Base-by-base conservation (phyloP, 495 filamentous ascomycete genomes). In the Neurospora sp. region DNA sequence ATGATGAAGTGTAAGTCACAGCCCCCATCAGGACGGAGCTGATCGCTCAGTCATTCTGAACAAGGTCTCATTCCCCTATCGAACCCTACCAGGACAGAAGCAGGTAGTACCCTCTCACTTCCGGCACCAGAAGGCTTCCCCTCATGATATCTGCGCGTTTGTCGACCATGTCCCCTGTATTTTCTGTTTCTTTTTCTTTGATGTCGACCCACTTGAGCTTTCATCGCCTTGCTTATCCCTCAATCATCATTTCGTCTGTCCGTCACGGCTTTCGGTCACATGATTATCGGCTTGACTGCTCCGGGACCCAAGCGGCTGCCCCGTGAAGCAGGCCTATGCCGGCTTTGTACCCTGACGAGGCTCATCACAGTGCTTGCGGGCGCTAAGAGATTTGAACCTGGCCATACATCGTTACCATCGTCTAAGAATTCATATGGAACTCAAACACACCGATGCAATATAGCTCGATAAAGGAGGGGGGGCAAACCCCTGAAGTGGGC, bases 1-100 rank as follows among this genome's bases (percentile, higher is more conserved):
- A 77, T 70, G 74, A 69, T 74, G 75, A 78, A 18, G 76, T 79
- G 76, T 73, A 79, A 77, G 74, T 78, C 74, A 77, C 75, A 59
- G 77, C 73, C 77, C 75, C 79, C 73, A 79, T 76, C 41, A 69
- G 53, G 12, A 66, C 27, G 27, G 53, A 37, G 53, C 22, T 66
- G 53, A 66, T 31, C 27, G 5, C 53, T 66, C 53, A 31, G 53
- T 66, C 9, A 3, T 35, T 18, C 12, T 66, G 12, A 27, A 27
- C 53, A 8, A 66, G 27, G 53, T 35, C 53, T 37, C 53, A 37
- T 27, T 66, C 53, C 27, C 6, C 27, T 35, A 66, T 66, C 14
- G 53, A 1, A 35, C 22, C 53, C 12, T 66, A 35, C 53, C 53
- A 66, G 22, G 27, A 31, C 53, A 66, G 27, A 66, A 66, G 31